Evolutionary conservation across 176 grass and related monocot species (phyloP).

Genomic region (Pontederia paniculata): DNA sequence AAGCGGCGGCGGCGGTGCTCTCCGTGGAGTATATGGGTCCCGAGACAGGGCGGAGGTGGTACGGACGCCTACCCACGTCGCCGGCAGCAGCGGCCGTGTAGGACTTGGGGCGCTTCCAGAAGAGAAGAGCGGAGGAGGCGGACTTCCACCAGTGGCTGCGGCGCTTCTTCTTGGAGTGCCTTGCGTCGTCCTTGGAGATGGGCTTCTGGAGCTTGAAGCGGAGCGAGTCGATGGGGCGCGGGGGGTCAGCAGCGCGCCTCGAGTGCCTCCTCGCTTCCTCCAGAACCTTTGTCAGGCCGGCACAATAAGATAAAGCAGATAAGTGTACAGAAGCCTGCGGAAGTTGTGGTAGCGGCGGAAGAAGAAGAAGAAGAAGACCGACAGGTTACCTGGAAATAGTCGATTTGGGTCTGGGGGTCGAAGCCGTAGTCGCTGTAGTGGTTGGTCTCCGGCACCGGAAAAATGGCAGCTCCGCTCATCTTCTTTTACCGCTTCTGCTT

Average conservation of each 20-base stretch:
- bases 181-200: conserved; percentile 26
- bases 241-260: not conserved
- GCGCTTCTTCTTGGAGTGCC: conserved; percentile 24
- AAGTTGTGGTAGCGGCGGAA: too few species aligned
- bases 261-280: conserved; percentile 15
- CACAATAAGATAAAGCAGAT: not conserved
- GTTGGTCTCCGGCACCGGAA: not conserved
- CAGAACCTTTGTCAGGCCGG: not conserved
- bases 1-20: not conserved
- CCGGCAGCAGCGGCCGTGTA: not conserved
- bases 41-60: not conserved
- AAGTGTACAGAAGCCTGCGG: not conserved
- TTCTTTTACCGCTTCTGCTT: not conserved
- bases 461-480: not conserved
- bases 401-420: conserved; percentile 27
- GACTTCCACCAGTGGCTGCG: conserved; percentile 42
- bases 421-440: conserved; percentile 51
- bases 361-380: not conserved
- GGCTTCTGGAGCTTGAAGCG: conserved; percentile 49
- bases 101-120: conserved; percentile 29
- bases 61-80: not conserved
- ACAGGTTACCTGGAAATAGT: conserved; percentile 14
- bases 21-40: not conserved
- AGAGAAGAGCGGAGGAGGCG: conserved; percentile 26
- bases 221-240: conserved; percentile 16